Conservation (phyloP, 148 eudicot species). For the Selenicereus undatus region DNA sequence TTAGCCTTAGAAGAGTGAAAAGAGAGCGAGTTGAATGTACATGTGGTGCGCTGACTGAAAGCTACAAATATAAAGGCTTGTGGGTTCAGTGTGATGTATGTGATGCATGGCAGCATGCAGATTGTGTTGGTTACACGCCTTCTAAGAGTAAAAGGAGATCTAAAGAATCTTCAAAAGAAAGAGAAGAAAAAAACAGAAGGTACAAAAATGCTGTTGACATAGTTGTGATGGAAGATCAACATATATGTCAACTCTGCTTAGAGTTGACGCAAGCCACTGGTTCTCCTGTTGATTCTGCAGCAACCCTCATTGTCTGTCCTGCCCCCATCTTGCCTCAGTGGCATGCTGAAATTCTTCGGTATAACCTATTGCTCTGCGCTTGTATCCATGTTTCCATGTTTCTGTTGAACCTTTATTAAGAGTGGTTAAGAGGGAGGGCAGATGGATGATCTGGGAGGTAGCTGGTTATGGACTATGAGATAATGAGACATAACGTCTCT, state of each 20-base stretch:
- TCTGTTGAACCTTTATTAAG: neutral
- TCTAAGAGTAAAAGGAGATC: slow-evolving; percentile 29
- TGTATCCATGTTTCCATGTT: neutral
- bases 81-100: slow-evolving; percentile 99
- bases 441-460: no score
- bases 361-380: slow-evolving; percentile 22
- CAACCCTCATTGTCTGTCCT: slow-evolving; percentile 94
- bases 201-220: slow-evolving; percentile 40
- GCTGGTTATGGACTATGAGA: no score
- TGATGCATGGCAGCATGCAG: slow-evolving; percentile 99
- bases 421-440: no score
- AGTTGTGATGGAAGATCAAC: slow-evolving; percentile 46
- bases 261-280: slow-evolving; percentile 68
- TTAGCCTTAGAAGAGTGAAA: slow-evolving; percentile 59
- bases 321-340: slow-evolving; percentile 92
- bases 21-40: slow-evolving; percentile 92
- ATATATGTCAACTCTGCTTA: slow-evolving; percentile 68
- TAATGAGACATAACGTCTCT: no score
- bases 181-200: slow-evolving; percentile 27
- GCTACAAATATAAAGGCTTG: slow-evolving; percentile 66
- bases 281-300: slow-evolving; percentile 78
- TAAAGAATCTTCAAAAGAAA: slow-evolving; percentile 23
- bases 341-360: slow-evolving; percentile 96
- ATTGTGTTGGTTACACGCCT: slow-evolving; percentile 71
- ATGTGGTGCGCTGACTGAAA: slow-evolving; percentile 89